phyloP scores from a whole-genome alignment of 2,329 filamentous ascomycete genomes.

The Aureobasidium melanogenum region DNA sequence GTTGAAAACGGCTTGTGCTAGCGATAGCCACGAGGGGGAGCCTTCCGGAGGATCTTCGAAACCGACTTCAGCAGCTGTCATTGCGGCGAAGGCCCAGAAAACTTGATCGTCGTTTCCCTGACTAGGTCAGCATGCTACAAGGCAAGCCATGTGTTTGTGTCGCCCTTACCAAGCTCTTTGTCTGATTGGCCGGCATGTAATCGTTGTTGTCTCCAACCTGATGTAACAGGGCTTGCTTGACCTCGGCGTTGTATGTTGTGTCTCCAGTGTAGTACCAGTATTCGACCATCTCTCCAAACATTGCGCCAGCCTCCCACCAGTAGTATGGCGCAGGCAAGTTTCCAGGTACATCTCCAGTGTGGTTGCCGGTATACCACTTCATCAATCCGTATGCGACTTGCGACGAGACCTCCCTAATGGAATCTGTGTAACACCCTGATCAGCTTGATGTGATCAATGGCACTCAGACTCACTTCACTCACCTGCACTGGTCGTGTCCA shows the following conservation, averaged over 20 bases:
- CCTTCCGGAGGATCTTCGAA: conserved; percentile 54
- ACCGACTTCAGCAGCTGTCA: conserved; percentile 67
- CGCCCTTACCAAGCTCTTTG: conserved; percentile 22
- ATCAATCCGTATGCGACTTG: conserved; percentile 26
- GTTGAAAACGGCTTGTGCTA: conserved; percentile 74
- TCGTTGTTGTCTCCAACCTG: conserved; percentile 50
- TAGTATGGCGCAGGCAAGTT: conserved; percentile 51
- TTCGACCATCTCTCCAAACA: conserved; percentile 61
- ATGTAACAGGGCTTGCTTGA: conserved; percentile 49
- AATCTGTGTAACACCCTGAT: conserved; percentile 16
- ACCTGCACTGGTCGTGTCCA: conserved; percentile 4
- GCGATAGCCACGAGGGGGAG: conserved; percentile 55
- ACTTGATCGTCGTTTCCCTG: conserved; percentile 49
- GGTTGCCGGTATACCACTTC: conserved; percentile 27
- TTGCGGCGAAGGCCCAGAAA: conserved; percentile 62
- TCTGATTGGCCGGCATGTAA: conserved; percentile 46
- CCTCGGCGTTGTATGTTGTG: conserved; percentile 50
- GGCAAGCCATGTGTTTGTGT: not conserved
- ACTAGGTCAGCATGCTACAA: not conserved
- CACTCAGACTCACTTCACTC: not conserved
- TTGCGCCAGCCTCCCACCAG: conserved; percentile 60
- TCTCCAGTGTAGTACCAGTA: conserved; percentile 65
- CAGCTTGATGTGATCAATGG: not conserved
- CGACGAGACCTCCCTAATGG: conserved; percentile 24
- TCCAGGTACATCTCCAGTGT: conserved; percentile 25